Conservation (phyloP, 768 basidiomycete genomes). For the Tricholoma terreum region DNA sequence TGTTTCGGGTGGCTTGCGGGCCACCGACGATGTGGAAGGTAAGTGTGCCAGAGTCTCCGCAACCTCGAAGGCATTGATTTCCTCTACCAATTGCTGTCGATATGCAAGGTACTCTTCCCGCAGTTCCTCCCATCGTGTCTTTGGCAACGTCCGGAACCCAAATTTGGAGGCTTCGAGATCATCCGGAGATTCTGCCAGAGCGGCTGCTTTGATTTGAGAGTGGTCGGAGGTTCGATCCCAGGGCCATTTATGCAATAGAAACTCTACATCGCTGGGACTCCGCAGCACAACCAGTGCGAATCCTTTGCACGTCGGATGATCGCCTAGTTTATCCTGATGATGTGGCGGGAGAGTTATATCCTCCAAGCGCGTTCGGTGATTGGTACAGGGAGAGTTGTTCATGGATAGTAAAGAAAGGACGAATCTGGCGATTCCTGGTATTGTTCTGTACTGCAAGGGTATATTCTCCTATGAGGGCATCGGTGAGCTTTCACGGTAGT, state of each 20-base stretch:
- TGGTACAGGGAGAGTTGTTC: constrained; percentile 4
- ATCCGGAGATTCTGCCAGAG: background rate
- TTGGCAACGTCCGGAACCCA: constrained; percentile 58
- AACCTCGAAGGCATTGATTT: constrained; percentile 37
- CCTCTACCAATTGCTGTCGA: constrained; percentile 50
- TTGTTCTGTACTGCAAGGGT: constrained; percentile 49
- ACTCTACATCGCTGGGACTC: constrained; percentile 33
- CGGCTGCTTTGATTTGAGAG: background rate
- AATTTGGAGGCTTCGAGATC: constrained; percentile 47
- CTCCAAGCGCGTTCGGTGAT: constrained; percentile 39
- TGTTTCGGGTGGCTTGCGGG: background rate
- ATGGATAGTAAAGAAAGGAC: constrained; percentile 32
- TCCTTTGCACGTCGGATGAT: constrained; percentile 62
- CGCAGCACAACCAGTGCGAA: constrained; percentile 70
- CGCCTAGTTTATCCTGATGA: constrained; percentile 55
- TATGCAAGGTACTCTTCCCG: constrained; percentile 70
- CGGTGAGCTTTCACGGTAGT: background rate
- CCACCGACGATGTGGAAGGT: background rate
- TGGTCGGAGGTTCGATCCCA: constrained; percentile 44
- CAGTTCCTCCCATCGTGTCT: constrained; percentile 58
- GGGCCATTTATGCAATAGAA: constrained; percentile 53
- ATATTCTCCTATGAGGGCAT: constrained; percentile 59
- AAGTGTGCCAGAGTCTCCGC: constrained; percentile 3
- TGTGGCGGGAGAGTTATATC: constrained; percentile 57
- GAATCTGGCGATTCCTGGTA: constrained; percentile 50